Percentiles rank a stretch among this genome's conserved stretches.
Evolutionary conservation across 139 green algal species (phyloP).

Genomic region (Haematococcus sp.): DNA sequence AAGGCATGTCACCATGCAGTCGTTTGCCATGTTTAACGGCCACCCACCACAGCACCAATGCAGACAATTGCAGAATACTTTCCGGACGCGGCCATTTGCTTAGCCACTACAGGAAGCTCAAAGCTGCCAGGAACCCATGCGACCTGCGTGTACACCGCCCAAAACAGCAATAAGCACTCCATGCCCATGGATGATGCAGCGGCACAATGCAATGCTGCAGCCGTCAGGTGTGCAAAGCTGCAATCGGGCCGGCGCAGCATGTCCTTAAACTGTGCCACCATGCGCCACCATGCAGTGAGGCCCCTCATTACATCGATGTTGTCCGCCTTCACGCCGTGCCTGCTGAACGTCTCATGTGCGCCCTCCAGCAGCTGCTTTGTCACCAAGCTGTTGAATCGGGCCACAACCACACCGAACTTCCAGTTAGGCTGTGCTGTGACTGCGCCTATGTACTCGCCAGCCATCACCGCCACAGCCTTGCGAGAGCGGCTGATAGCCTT

Average conservation of each 20-base stretch:
- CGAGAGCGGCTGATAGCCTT: neutral
- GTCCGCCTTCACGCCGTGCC: slow-evolving; percentile 54
- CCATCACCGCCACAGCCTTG: neutral
- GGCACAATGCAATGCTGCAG: no score
- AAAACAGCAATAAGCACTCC: no score
- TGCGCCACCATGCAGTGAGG: neutral
- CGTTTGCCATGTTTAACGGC: no score
- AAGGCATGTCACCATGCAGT: no score
- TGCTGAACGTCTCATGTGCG: slow-evolving; percentile 68
- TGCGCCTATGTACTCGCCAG: slow-evolving; percentile 23
- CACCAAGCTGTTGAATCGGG: slow-evolving; percentile 93
- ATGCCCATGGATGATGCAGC: no score
- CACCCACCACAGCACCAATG: slow-evolving; percentile 88
- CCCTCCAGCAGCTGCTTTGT: slow-evolving; percentile 91
- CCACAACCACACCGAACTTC: slow-evolving; percentile 77
- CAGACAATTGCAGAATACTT: slow-evolving; percentile 88
- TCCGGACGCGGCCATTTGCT: slow-evolving; percentile 83
- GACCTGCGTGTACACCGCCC: no score
- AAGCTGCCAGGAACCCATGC: slow-evolving; percentile 94
- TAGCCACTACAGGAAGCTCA: slow-evolving; percentile 91
- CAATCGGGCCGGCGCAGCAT: no score
- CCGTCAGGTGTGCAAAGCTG: no score
- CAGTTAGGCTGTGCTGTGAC: slow-evolving; percentile 26
- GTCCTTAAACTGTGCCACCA: no score
- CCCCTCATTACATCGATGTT: slow-evolving; percentile 69